Evolutionary conservation across 495 filamentous ascomycete genomes (phyloP), one percentile per base, ranked within the genome.

Genomic region (Penicillium odoratum): DNA sequence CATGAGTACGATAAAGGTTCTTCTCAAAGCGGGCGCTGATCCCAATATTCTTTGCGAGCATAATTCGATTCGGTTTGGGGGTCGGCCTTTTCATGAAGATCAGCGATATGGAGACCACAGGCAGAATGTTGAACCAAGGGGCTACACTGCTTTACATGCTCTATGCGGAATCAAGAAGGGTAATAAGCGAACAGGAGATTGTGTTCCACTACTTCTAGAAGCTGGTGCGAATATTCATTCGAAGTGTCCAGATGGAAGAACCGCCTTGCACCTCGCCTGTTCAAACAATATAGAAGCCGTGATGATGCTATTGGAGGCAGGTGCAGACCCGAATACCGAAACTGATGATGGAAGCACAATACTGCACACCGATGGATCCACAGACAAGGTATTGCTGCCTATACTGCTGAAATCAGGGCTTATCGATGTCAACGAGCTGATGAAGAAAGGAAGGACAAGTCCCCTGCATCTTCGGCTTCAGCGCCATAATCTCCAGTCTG

Each of bases 21-120:
- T 70, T 25, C 13, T 70, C 11, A 28, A 47, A 43, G 63, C 65
- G 1, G 68, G 68, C 8, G 68, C 65, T 11, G 60, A 70, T 58
- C 63, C 63, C 4, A 61, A 62, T 38, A 50, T 52, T 9, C 42
- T 58, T 34, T 65, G 52, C 31, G 11, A 9, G 9, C 13, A 25
- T 3, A 8, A 3, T 36, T 13, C 9, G 8, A 11, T 9, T 36
- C 8, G 13, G 9, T 36, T 13, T 13, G 8, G 33, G 7, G 33
- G 9, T 11, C 10, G 0, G 33, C 33, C 3, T 3, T 34, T 10
- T 2, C 33, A 10, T 34, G 2, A 10, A 8, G 3, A 3, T 2
- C 1, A 4, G 33, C 33, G 7, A 36, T 1, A 4, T 36, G 9
- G 33, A 36, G 9, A 47, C 0, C 4, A 10, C 3, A 13, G 13